Evolutionary conservation across 1,284 basidiomycete species (phyloP), one percentile per base, ranked within the genome.

Genomic region (Tylopilus sp.): DNA sequence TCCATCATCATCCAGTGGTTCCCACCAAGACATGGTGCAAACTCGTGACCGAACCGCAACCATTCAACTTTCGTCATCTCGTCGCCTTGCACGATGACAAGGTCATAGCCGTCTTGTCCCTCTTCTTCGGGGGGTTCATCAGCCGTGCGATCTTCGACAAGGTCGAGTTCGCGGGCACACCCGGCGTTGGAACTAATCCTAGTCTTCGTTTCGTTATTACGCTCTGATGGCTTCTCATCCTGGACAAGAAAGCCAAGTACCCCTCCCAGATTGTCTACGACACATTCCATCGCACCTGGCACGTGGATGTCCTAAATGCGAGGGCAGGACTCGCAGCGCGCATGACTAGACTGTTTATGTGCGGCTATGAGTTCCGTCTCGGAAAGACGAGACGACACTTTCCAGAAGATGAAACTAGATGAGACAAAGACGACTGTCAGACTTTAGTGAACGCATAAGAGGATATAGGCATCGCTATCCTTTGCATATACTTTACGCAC

Each of bases 11-110:
- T 16, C 0, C 19, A 81, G 82, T 84, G 48, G 81, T 84, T 41
- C 72, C 89, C 18, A 92, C 88, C 7, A 90, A 89, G 8, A 82
- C 89, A 18, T 93, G 89, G 89, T 88, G 90, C 49, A 89, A 93
- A 66, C 79, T 93, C 46, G 77, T 89, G 73, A 82, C 83, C 43
- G 89, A 92, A 64, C 89, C 90, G 0, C 71, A 79, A 39, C 74
- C 93, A 9, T 86, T 84, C 73, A 70, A 68, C 29, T 39, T 81
- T 38, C 73, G 74, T 35, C 66, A 74, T 30, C 69, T 74, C 48
- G 74, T 86, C 52, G 70, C 69, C 26, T 74, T 82, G 2, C 81
- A 90, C 31, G 90, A 93, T 63, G 82, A 90, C 67, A 82, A 85
- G 57, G 58, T 84, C 43, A 71, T 88, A 54, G 89, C 82, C 0